phyloP scores from a whole-genome alignment of 2,329 filamentous ascomycete genomes.

The Ophiocordyceps australis region DNA sequence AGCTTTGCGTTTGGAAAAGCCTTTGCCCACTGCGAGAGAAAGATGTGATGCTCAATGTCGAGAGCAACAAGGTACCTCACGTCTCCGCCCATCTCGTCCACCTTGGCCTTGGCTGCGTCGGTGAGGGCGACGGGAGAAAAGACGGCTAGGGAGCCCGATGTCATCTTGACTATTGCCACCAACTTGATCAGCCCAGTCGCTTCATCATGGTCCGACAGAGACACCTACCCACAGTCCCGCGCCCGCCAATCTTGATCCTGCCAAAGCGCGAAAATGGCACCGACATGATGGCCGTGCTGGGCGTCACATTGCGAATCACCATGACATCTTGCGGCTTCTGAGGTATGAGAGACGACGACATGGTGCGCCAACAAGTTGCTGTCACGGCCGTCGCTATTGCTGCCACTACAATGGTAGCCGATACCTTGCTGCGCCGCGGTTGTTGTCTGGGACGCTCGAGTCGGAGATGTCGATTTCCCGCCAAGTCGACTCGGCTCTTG shows the following conservation, averaged over 20 bases:
- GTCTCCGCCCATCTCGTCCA: conserved; percentile 45
- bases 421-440: too few species aligned
- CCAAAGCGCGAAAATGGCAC: conserved; percentile 76
- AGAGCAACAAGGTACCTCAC: conserved; percentile 75
- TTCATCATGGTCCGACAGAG: too few species aligned
- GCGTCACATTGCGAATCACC: conserved; percentile 74
- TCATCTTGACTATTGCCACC: conserved; percentile 46
- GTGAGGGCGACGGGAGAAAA: conserved; percentile 88
- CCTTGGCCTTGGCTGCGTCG: conserved; percentile 45
- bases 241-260: conserved; percentile 62
- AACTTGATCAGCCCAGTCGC: not conserved
- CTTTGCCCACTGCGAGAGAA: conserved; percentile 67
- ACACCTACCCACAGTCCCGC: conserved; percentile 61
- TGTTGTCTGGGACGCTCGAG: too few species aligned
- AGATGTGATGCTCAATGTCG: conserved; percentile 91
- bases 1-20: conserved; percentile 65
- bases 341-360: conserved; percentile 49
- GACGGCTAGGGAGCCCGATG: conserved; percentile 61
- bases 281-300: conserved; percentile 60
- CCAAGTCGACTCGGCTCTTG: too few species aligned
- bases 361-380: conserved; percentile 8
- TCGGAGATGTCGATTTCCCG: too few species aligned
- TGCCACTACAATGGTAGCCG: too few species aligned
- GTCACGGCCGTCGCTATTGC: not conserved
- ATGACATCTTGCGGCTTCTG: conserved; percentile 63